These are phyloP conservation scores for Thraustochytrium sp. DNA, from an alignment of 352 stramenopile genomes.

Conservation along the genomic window DNA sequence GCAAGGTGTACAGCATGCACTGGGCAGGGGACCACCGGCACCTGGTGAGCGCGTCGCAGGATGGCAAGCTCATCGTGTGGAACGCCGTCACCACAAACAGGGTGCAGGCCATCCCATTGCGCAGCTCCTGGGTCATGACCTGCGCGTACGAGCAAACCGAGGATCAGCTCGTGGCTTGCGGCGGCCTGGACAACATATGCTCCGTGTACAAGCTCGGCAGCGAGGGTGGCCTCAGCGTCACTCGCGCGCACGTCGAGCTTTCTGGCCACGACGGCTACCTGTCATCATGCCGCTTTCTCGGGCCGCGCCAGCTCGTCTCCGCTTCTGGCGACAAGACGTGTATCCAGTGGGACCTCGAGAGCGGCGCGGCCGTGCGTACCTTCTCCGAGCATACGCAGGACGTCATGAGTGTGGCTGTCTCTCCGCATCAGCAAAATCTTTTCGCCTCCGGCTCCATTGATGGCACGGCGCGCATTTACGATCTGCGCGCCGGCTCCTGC, in stretches of 20 bases:
- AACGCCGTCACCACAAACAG: slow-evolving; percentile 94
- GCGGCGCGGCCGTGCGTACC: slow-evolving; percentile 77
- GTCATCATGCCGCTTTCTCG: slow-evolving; percentile 95
- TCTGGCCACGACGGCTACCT: slow-evolving; percentile 97
- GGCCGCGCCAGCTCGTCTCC: slow-evolving; percentile 59
- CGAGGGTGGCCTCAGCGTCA: background rate
- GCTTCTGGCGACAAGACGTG: slow-evolving; percentile 93
- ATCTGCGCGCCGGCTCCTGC: slow-evolving; percentile 88
- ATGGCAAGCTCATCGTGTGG: slow-evolving; percentile 99
- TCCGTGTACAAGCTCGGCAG: slow-evolving; percentile 90
- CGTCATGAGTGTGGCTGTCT: slow-evolving; percentile 92
- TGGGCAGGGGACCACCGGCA: slow-evolving; percentile 74
- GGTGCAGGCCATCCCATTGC: slow-evolving; percentile 89
- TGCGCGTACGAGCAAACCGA: slow-evolving; percentile 94
- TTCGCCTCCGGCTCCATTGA: slow-evolving; percentile 97
- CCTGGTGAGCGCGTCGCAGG: slow-evolving; percentile 86
- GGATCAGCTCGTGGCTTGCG: slow-evolving; percentile 91
- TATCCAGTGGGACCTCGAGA: slow-evolving; percentile 96
- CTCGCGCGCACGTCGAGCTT: slow-evolving; percentile 83
- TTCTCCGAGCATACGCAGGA: slow-evolving; percentile 95
- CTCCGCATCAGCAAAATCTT: slow-evolving; percentile 86
- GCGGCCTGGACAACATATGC: slow-evolving; percentile 97
- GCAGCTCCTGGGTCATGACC: slow-evolving; percentile 97
- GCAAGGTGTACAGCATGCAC: slow-evolving; percentile 98
- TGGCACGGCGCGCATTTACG: slow-evolving; percentile 93